These are phyloP conservation scores for Tardiomyces digboiensis DNA, from an alignment of 1,139 yeast species.

Conservation along the genomic window DNA sequence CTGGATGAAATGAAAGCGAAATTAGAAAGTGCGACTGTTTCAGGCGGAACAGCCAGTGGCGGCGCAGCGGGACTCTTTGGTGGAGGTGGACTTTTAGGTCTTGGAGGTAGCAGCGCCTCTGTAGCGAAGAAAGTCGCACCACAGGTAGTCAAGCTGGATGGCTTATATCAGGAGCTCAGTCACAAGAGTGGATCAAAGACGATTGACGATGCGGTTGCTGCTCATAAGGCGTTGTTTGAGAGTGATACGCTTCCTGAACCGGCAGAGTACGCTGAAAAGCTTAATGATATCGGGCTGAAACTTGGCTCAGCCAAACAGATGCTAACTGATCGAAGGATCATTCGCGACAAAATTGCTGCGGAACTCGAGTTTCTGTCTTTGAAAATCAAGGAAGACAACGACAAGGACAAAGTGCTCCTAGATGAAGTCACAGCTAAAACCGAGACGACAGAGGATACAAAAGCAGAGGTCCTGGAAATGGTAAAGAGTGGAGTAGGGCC, in stretches of 20 bases:
- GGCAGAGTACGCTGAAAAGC: slow-evolving; percentile 36
- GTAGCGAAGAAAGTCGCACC: slow-evolving; percentile 1
- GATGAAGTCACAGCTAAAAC: slow-evolving; percentile 35
- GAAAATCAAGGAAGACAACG: slow-evolving; percentile 34
- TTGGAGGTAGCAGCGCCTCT: slow-evolving; percentile 2
- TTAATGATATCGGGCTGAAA: slow-evolving; percentile 16
- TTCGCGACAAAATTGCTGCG: slow-evolving; percentile 33
- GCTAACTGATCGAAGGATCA: slow-evolving; percentile 13
- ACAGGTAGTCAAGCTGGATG: slow-evolving; percentile 1
- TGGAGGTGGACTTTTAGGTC: slow-evolving; percentile 1
- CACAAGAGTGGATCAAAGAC: slow-evolving; percentile 30
- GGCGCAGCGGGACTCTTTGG: slow-evolving; percentile 6
- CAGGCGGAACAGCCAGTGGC: slow-evolving; percentile 4
- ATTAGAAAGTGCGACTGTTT: slow-evolving; percentile 1
- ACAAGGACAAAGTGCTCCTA: slow-evolving; percentile 37
- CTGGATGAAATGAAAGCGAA: slow-evolving; percentile 33
- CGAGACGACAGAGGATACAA: slow-evolving; percentile 31
- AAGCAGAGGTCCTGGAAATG: slow-evolving; percentile 38
- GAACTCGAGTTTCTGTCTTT: slow-evolving; percentile 36
- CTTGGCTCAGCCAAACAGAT: slow-evolving; percentile 3
- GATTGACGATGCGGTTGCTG: slow-evolving; percentile 36
- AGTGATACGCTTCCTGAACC: slow-evolving; percentile 46
- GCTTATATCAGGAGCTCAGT: slow-evolving; percentile 12
- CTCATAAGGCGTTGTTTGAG: slow-evolving; percentile 25
- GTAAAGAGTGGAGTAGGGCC: slow-evolving; percentile 24